Percentiles rank a stretch among this genome's conserved stretches.
These are phyloP conservation scores for maize (Zea mays) DNA, from an alignment of 176 grass and related monocot genomes.

Conservation along the genomic window DNA sequence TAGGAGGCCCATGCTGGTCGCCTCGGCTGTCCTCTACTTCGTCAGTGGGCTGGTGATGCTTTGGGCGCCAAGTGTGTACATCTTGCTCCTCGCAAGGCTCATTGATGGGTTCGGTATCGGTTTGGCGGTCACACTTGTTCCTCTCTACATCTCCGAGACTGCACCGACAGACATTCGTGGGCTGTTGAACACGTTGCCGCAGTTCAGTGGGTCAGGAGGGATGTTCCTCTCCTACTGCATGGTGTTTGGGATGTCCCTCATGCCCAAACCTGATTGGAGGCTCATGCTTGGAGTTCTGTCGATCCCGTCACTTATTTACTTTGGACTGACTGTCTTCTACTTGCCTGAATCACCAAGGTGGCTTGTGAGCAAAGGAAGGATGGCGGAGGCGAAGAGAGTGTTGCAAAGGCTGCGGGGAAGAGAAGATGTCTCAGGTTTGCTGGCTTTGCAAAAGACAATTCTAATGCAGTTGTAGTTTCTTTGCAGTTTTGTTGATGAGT, in stretches of 20 bases:
- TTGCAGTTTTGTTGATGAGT: not conserved
- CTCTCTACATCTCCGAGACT: slow-evolving; percentile 96
- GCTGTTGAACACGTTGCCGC: slow-evolving; percentile 78
- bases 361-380: slow-evolving; percentile 95
- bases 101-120: slow-evolving; percentile 93
- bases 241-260: slow-evolving; percentile 87
- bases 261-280: slow-evolving; percentile 78
- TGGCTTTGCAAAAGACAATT: slow-evolving; percentile 14
- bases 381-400: slow-evolving; percentile 74
- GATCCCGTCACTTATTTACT: slow-evolving; percentile 79
- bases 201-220: slow-evolving; percentile 89
- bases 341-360: slow-evolving; percentile 98
- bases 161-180: slow-evolving; percentile 89
- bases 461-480: not conserved
- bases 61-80: slow-evolving; percentile 80
- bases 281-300: slow-evolving; percentile 93
- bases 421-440: slow-evolving; percentile 92
- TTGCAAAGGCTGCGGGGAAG: slow-evolving; percentile 70
- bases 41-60: slow-evolving; percentile 81
- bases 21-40: slow-evolving; percentile 80
- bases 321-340: slow-evolving; percentile 86
- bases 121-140: slow-evolving; percentile 81
- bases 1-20: slow-evolving; percentile 81
- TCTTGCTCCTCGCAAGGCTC: slow-evolving; percentile 84
- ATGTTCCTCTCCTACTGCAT: slow-evolving; percentile 99